phyloP scores from a whole-genome alignment of 768 basidiomycete genomes.

The Suillus plorans region DNA sequence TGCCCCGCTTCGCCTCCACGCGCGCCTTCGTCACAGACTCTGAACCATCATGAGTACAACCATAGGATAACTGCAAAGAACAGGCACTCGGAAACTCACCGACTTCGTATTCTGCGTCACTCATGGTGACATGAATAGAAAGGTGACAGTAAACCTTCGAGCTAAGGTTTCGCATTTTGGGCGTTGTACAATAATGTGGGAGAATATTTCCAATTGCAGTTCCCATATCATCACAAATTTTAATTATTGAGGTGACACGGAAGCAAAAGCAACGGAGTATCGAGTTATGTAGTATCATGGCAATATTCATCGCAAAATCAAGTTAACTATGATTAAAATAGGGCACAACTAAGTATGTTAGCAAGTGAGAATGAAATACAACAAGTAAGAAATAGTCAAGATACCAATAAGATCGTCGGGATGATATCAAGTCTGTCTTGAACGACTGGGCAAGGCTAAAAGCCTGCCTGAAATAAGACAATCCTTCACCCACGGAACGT shows the following conservation, averaged over 20 bases:
- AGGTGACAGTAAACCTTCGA: neutral
- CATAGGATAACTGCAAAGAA: conserved; percentile 5
- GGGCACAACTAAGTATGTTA: conserved; percentile 6
- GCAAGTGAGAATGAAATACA: conserved; percentile 3
- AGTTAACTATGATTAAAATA: conserved; percentile 14
- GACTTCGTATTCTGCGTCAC: conserved; percentile 63
- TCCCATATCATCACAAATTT: neutral
- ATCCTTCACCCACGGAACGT: conserved; percentile 76
- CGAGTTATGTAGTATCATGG: neutral
- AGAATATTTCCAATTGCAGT: conserved; percentile 20
- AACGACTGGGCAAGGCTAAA: conserved; percentile 27
- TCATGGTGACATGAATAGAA: conserved; percentile 26
- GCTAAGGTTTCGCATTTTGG: neutral
- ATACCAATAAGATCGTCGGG: neutral
- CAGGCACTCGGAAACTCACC: conserved; percentile 41
- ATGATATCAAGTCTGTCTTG: neutral
- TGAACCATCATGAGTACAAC: conserved; percentile 20
- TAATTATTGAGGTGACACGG: neutral
- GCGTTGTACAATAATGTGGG: conserved; percentile 5
- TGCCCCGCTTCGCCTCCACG: conserved; percentile 44
- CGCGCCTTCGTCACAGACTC: conserved; percentile 56
- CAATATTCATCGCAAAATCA: neutral
- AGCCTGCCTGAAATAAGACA: conserved; percentile 66
- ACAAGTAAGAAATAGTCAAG: conserved; percentile 7
- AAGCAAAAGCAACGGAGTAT: neutral